Evolutionary conservation across 2,329 filamentous ascomycete genomes (phyloP).

Genomic region (Myriosclerotinia scirpicola): DNA sequence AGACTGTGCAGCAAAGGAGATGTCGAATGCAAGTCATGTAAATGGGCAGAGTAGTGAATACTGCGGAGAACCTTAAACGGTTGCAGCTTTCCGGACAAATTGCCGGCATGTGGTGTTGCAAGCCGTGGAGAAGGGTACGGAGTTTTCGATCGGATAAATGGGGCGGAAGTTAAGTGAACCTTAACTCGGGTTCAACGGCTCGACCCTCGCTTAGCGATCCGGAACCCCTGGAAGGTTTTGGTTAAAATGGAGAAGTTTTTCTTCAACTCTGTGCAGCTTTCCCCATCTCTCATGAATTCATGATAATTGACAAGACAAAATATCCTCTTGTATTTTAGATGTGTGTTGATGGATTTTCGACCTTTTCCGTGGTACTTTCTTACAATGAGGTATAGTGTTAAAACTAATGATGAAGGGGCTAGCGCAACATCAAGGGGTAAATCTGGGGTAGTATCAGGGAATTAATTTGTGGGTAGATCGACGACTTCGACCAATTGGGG

Average conservation of each 20-base stretch:
- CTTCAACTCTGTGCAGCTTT: not conserved
- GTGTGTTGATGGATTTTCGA: not conserved
- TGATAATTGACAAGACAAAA: not conserved
- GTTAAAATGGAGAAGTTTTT: not conserved
- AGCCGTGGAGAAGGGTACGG: not conserved
- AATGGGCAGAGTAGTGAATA: not conserved
- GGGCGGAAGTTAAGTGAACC: not conserved
- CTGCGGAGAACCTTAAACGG: not conserved
- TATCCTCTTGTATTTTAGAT: not conserved
- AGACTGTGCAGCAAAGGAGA: not conserved
- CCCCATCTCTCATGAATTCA: too few relatives aligned
- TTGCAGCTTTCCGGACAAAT: too few relatives aligned
- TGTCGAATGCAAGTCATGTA: not conserved
- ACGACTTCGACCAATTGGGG: not conserved
- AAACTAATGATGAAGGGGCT: not conserved
- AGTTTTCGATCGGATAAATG: not conserved
- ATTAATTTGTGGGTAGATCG: not conserved
- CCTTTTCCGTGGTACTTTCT: not conserved
- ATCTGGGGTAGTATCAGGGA: not conserved
- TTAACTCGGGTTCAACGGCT: not conserved
- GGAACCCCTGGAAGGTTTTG: not conserved
- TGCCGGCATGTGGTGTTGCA: not conserved
- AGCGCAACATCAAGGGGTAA: not conserved
- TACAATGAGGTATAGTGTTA: not conserved
- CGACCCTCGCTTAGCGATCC: slow-evolving; percentile 4